Percentiles rank a stretch among this genome's conserved stretches.
Conservation (phyloP, 345 rosid species). For the Corchorus capsularis region DNA sequence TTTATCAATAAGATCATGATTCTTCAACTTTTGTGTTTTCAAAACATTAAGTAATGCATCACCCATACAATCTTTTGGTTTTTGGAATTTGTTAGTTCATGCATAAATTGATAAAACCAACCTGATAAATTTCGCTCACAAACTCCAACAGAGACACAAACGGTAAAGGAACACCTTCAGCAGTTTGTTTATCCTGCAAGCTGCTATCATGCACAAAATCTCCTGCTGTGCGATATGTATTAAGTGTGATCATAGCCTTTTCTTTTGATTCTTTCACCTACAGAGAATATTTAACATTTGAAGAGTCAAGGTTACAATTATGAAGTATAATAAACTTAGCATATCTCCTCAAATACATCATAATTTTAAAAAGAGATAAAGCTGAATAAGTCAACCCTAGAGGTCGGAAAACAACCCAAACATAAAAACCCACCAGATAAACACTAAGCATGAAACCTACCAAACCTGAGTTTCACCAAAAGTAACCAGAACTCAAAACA, state of each 20-base stretch:
- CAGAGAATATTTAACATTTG: constrained; percentile 17
- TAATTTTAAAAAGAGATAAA: background rate
- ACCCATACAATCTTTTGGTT: background rate
- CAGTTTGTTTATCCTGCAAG: constrained; percentile 53
- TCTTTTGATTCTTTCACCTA: constrained; percentile 95
- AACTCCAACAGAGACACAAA: constrained; percentile 92
- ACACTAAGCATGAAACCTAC: too few relatives aligned
- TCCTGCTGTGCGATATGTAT: constrained; percentile 56
- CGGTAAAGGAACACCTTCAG: constrained; percentile 47
- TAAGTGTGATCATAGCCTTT: constrained; percentile 75
- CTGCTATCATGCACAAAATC: constrained; percentile 53
- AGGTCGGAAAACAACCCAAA: too few relatives aligned
- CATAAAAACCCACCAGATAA: too few relatives aligned
- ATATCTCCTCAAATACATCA: constrained; percentile 1
- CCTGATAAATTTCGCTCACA: constrained; percentile 93
- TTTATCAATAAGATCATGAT: background rate
- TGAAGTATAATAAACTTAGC: background rate
- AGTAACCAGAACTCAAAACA: too few relatives aligned
- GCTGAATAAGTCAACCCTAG: too few relatives aligned
- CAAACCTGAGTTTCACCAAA: too few relatives aligned
- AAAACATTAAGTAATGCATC: background rate
- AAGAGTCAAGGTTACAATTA: constrained; percentile 18
- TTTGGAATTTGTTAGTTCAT: constrained; percentile 1
- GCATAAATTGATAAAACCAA: constrained; percentile 26
- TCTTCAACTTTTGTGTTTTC: constrained; percentile 1